These are phyloP conservation scores for Ophiostoma ulmi DNA, from an alignment of 2,329 filamentous ascomycete species.

Conservation along the genomic window DNA sequence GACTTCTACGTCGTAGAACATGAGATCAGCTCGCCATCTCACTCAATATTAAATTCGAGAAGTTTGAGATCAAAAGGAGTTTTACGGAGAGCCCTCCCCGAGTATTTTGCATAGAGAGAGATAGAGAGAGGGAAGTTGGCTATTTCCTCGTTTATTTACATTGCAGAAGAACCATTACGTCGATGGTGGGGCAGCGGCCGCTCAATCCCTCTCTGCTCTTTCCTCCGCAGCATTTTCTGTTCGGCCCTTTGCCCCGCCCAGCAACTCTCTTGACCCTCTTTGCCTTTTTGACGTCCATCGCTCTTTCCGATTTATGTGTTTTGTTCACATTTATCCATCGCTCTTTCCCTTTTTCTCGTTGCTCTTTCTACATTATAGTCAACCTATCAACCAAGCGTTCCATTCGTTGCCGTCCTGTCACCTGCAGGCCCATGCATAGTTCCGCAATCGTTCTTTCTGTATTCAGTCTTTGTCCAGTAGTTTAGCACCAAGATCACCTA, in stretches of 20 bases:
- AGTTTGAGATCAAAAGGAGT: too few species aligned
- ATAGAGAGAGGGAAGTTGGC: too few species aligned
- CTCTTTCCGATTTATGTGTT: neutral
- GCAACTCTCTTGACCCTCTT: neutral
- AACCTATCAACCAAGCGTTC: neutral
- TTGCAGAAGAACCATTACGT: constrained; percentile 21
- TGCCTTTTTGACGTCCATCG: neutral
- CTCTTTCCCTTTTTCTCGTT: neutral
- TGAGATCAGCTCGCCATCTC: neutral
- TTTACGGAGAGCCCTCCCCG: neutral
- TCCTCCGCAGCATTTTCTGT: constrained; percentile 14
- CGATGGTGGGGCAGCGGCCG: constrained; percentile 22
- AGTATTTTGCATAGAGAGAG: neutral
- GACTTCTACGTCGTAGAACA: neutral
- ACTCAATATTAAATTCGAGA: neutral
- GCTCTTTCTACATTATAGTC: neutral
- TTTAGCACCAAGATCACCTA: too few species aligned
- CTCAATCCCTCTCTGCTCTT: neutral
- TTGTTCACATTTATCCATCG: neutral
- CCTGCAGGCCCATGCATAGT: constrained; percentile 17
- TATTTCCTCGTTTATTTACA: neutral
- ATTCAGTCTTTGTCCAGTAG: neutral
- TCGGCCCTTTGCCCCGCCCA: constrained; percentile 23
- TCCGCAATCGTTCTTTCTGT: constrained; percentile 6
- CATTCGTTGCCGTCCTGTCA: constrained; percentile 8